phyloP scores from a whole-genome alignment of 805 yeast species.

The Tetrapisispora nanseiensis region DNA sequence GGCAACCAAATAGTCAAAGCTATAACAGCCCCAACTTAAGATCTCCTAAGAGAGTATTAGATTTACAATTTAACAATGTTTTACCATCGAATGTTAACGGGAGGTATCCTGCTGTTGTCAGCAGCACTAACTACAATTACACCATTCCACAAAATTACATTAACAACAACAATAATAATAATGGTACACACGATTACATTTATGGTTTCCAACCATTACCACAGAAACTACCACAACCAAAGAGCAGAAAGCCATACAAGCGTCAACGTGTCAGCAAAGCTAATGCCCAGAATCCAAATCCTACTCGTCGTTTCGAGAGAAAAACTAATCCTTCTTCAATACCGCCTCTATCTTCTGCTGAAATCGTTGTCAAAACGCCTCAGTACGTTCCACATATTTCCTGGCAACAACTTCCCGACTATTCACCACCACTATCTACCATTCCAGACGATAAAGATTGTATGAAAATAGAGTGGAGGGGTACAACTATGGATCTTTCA shows the following conservation, averaged over 20 bases:
- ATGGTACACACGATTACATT: no score
- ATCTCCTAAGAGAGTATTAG: neutral
- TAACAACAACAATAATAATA: no score
- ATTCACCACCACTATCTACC: slow-evolving; percentile 58
- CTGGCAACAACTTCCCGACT: slow-evolving; percentile 71
- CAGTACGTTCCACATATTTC: slow-evolving; percentile 38
- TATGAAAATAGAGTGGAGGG: slow-evolving; percentile 93
- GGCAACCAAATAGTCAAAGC: neutral
- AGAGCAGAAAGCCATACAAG: neutral
- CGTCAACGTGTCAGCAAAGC: neutral
- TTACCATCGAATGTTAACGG: neutral
- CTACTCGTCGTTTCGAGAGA: slow-evolving; percentile 16
- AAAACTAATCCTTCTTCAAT: slow-evolving; percentile 24
- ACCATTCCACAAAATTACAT: neutral
- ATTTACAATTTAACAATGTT: neutral
- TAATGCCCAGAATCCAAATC: slow-evolving; percentile 8
- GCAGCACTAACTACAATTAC: neutral
- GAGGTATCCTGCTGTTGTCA: neutral
- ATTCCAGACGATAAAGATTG: slow-evolving; percentile 56
- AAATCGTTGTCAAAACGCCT: slow-evolving; percentile 23
- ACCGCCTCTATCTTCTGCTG: slow-evolving; percentile 24
- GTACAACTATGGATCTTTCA: slow-evolving; percentile 88
- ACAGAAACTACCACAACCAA: neutral
- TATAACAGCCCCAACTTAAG: neutral
- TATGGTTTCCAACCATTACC: neutral